Conservation (phyloP, 2,329 filamentous ascomycete species). For the Cladorrhinum sp. region DNA sequence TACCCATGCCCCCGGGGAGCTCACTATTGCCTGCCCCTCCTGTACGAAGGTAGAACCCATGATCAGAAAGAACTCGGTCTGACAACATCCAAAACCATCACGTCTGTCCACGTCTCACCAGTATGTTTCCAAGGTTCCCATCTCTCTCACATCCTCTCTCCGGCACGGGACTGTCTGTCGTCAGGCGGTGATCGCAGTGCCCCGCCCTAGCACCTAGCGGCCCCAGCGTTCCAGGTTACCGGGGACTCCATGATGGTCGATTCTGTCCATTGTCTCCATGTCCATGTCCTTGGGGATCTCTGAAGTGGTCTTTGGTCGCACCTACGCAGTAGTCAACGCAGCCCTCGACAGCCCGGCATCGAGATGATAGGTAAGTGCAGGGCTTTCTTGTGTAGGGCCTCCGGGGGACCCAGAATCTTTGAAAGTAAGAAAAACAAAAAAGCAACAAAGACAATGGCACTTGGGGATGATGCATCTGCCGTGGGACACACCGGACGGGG, state of each 20-base stretch:
- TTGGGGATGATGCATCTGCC: neutral
- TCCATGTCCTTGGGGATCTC: slow-evolving; percentile 3
- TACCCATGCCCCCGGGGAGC: neutral
- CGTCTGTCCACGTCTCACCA: slow-evolving; percentile 17
- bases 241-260: slow-evolving; percentile 2
- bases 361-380: neutral
- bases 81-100: neutral
- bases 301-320: slow-evolving; percentile 1
- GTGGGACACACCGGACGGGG: neutral
- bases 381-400: neutral
- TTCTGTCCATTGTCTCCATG: neutral
- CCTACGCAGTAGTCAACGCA: neutral
- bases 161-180: neutral
- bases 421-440: neutral
- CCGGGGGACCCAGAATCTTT: neutral
- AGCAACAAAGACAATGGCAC: neutral
- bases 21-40: neutral
- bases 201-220: slow-evolving; percentile 10
- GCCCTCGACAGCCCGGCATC: neutral
- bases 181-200: slow-evolving; percentile 13
- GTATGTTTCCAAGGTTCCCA: slow-evolving; percentile 6
- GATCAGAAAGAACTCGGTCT: slow-evolving; percentile 9
- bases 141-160: slow-evolving; percentile 10
- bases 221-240: slow-evolving; percentile 10
- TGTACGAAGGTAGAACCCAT: slow-evolving; percentile 13